phyloP scores from a whole-genome alignment of 2,329 filamentous ascomycete species.

The Sclerotinia spermophila region DNA sequence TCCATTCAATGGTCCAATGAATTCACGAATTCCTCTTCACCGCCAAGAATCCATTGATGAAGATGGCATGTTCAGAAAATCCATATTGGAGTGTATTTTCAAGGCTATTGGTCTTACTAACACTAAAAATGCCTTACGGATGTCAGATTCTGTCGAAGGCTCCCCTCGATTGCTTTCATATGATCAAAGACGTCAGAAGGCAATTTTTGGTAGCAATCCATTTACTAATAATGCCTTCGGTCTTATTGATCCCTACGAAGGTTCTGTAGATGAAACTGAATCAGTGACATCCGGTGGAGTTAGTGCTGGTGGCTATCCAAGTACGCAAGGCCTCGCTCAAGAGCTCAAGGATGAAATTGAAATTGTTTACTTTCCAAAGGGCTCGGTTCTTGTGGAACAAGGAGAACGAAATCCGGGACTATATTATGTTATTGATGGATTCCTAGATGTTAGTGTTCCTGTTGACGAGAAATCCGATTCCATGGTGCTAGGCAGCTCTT shows the following conservation, averaged over 20 bases:
- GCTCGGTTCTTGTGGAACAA: constrained; percentile 90
- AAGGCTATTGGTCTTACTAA: constrained; percentile 83
- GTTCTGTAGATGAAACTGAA: constrained; percentile 76
- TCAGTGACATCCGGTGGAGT: constrained; percentile 72
- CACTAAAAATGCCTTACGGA: constrained; percentile 60
- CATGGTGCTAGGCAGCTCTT: constrained; percentile 32
- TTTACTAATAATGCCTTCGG: constrained; percentile 84
- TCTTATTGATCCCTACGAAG: constrained; percentile 81
- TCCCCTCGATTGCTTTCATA: constrained; percentile 83
- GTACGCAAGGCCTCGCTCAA: constrained; percentile 62
- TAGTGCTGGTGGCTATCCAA: constrained; percentile 55
- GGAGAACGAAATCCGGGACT: constrained; percentile 94
- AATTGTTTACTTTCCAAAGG: constrained; percentile 95
- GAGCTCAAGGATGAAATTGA: constrained; percentile 91
- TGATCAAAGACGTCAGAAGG: constrained; percentile 76
- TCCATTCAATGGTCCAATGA: constrained; percentile 51
- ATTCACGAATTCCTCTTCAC: constrained; percentile 52
- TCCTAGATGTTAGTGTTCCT: constrained; percentile 88
- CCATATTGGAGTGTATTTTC: constrained; percentile 92
- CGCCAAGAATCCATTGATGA: constrained; percentile 82
- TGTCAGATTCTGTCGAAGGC: constrained; percentile 72
- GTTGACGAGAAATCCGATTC: constrained; percentile 44
- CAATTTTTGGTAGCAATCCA: constrained; percentile 67
- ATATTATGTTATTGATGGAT: constrained; percentile 97
- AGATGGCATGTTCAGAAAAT: constrained; percentile 82